A percentile compares a stretch with the other conserved stretches of the same genome.
These are phyloP conservation scores for Zygosaccharomyces bisporus DNA, from an alignment of 805 yeast genomes.

Conservation along the genomic window DNA sequence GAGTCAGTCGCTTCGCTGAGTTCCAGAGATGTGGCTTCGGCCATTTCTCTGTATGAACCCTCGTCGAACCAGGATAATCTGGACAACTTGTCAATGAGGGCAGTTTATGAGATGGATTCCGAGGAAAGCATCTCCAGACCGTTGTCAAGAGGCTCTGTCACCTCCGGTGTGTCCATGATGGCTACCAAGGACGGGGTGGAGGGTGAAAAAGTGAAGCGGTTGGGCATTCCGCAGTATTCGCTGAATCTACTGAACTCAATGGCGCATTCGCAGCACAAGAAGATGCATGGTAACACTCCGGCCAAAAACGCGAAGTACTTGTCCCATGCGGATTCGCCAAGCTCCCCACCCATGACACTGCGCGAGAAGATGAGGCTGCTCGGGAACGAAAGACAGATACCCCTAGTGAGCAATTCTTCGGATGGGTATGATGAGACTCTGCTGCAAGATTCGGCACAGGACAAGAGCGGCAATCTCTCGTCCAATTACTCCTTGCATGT, in stretches of 20 bases:
- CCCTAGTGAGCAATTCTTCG: slow-evolving; percentile 7
- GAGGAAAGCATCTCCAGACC: slow-evolving; percentile 47
- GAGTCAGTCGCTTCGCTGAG: slow-evolving; percentile 24
- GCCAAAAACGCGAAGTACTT: background rate
- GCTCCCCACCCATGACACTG: slow-evolving; percentile 42
- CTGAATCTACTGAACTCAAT: slow-evolving; percentile 37
- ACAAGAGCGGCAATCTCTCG: slow-evolving; percentile 3
- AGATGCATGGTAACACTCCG: slow-evolving; percentile 10
- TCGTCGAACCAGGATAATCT: slow-evolving; percentile 13
- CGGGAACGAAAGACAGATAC: slow-evolving; percentile 30
- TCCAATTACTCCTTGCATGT: slow-evolving; percentile 5
- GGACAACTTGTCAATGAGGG: slow-evolving; percentile 23
- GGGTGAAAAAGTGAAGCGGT: slow-evolving; percentile 52
- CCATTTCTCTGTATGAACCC: slow-evolving; percentile 21
- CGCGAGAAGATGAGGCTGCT: slow-evolving; percentile 44
- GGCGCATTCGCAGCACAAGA: slow-evolving; percentile 24
- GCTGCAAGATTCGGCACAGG: slow-evolving; percentile 5
- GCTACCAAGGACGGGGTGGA: slow-evolving; percentile 74
- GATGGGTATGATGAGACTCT: slow-evolving; percentile 11
- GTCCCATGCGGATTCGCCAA: slow-evolving; percentile 19
- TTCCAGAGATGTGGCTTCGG: slow-evolving; percentile 25
- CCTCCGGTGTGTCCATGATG: slow-evolving; percentile 66
- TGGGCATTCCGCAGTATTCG: slow-evolving; percentile 41
- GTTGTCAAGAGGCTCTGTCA: slow-evolving; percentile 55
- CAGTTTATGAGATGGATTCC: slow-evolving; percentile 24